Base-by-base conservation (phyloP, 2,329 filamentous ascomycete genomes). In the Sarocladiaceae sp. region DNA sequence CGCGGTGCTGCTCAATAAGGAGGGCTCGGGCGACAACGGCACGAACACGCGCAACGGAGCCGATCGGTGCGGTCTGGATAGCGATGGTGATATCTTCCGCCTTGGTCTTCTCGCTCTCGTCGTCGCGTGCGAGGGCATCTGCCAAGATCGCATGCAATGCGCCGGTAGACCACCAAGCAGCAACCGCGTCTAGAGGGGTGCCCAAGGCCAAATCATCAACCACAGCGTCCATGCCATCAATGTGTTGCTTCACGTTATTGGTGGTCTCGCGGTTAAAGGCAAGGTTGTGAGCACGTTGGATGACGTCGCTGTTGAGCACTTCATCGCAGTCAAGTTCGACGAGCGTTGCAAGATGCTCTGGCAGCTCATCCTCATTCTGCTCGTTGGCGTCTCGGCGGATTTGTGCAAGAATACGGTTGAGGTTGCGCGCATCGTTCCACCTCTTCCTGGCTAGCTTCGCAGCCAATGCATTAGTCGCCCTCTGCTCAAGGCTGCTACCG, bases 281-380 rank as follows among this genome's bases (percentile, higher is more conserved):
- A 13, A 96, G 73, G 59, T 95, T 95, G 60, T 91, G 87, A 2
- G 88, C 88, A 45, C 89, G 81, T 62, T 95, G 88, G 31, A 91
- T 77, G 49, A 95, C 83, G 34, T 76, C 74, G 44, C 85, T 76
- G 50, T 82, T 82, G 51, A 97, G 74, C 7, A 96, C 87, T 18
- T 88, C 80, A 43, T 94, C 87, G 51, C 85, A 89, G 21, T 91
- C 83, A 49, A 85, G 78, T 50, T 89, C 79, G 3, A 96, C 74
- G 2, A 97, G 73, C 6, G 78, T 70, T 3, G 81, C 79, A 6
- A 96, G 73, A 59, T 96, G 84, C 11, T 82, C 79, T 0, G 90
- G 87, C 2, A 96, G 73, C 41, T 62, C 57, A 18, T 65, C 84
- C 2, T 82, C 74, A 39, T 73, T 72, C 13, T 74, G 68, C 7